Conservation (phyloP, 108 stramenopile species). For the Asterionellopsis glacialis region DNA sequence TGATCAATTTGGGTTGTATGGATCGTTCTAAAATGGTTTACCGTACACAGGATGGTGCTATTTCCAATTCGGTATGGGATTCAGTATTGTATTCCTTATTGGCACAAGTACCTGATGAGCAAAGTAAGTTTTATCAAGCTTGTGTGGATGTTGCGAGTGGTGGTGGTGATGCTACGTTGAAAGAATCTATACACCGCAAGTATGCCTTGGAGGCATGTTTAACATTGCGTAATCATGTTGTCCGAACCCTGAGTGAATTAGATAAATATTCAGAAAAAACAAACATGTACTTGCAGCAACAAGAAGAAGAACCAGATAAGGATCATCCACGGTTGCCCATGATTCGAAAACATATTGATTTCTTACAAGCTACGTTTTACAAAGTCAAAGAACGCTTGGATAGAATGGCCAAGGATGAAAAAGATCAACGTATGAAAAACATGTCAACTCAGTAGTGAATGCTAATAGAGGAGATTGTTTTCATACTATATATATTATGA, state of each 20-base stretch:
- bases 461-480: no score
- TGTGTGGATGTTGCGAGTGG: no score
- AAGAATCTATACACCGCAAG: constrained; percentile 33
- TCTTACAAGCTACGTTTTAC: constrained; percentile 40
- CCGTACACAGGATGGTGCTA: constrained; percentile 16
- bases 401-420: constrained; percentile 12
- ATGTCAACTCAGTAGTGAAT: no score
- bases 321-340: constrained; percentile 43
- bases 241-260: constrained; percentile 36
- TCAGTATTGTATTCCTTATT: constrained; percentile 21
- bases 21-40: constrained; percentile 32
- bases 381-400: constrained; percentile 40
- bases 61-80: constrained; percentile 30
- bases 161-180: constrained; percentile 39
- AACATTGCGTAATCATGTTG: constrained; percentile 50
- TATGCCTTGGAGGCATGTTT: constrained; percentile 40
- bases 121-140: constrained; percentile 53
- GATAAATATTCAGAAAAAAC: constrained; percentile 30
- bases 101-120: constrained; percentile 21
- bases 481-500: no score
- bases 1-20: constrained; percentile 27
- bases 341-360: constrained; percentile 50
- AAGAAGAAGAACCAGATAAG: constrained; percentile 4
- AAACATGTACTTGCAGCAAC: background rate
- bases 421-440: no score